Evolutionary conservation across 345 rosid species (phyloP).

Genomic region (Sisymbrium altissimum): DNA sequence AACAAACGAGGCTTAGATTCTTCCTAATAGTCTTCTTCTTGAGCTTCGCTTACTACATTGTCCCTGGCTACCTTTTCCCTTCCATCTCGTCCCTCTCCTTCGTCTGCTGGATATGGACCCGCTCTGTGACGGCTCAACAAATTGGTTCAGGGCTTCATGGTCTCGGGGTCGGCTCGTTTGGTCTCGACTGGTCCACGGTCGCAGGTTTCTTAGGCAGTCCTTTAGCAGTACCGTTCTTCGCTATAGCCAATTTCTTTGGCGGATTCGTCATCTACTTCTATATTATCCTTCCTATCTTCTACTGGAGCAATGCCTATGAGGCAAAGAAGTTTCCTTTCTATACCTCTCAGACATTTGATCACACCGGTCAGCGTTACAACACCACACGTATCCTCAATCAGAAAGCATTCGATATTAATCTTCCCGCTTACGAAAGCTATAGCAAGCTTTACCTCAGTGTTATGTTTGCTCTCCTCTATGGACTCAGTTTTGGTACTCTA

Average conservation of each 20-base stretch:
- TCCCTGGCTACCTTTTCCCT: conserved; percentile 67
- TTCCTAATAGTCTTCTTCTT: conserved; percentile 47
- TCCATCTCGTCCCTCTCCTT: conserved; percentile 58
- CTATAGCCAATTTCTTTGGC: conserved; percentile 47
- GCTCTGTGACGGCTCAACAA: conserved; percentile 60
- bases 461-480: conserved; percentile 60
- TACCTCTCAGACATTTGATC: conserved; percentile 43
- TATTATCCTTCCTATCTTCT: conserved; percentile 51
- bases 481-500: conserved; percentile 55
- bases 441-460: conserved; percentile 67
- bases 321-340: conserved; percentile 56
- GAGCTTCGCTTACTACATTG: conserved; percentile 59
- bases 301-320: conserved; percentile 44
- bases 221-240: conserved; percentile 55
- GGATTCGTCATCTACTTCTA: conserved; percentile 56
- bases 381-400: conserved; percentile 45
- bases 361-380: conserved; percentile 43
- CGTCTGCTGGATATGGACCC: conserved; percentile 66
- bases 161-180: conserved; percentile 67
- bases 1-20: conserved; percentile 58
- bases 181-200: conserved; percentile 68
- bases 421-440: conserved; percentile 39
- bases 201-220: conserved; percentile 68
- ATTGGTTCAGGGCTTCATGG: conserved; percentile 58
- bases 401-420: conserved; percentile 43